phyloP scores from a whole-genome alignment of 2,329 filamentous ascomycete genomes.

The Verticillium tricorpus region DNA sequence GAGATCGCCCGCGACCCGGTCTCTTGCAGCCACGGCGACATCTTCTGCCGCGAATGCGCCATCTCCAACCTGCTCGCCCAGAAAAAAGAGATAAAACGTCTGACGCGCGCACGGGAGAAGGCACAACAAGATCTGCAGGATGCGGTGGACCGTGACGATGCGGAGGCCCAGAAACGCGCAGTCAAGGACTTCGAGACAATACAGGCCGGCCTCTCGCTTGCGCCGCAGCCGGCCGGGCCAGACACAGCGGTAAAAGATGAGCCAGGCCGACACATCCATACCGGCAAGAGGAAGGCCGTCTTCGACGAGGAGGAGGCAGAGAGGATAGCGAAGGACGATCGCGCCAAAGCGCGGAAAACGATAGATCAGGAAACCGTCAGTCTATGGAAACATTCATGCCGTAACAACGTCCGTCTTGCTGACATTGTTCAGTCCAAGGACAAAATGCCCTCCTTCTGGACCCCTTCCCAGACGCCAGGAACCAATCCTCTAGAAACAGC shows the following conservation, averaged over 20 bases:
- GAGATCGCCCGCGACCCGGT: conserved; percentile 77
- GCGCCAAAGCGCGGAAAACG: conserved; percentile 62
- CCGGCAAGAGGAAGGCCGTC: conserved; percentile 71
- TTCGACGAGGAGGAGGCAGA: conserved; percentile 73
- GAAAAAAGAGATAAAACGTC: conserved; percentile 82
- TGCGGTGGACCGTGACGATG: conserved; percentile 55
- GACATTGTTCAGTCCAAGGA: conserved; percentile 8
- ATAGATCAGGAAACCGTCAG: conserved; percentile 68
- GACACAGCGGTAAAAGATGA: not conserved
- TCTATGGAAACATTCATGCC: not conserved
- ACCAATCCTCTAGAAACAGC: conserved; percentile 22
- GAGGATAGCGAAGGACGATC: conserved; percentile 65
- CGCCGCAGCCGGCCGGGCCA: not conserved
- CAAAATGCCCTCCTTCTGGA: conserved; percentile 83
- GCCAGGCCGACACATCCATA: not conserved
- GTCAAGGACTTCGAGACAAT: conserved; percentile 80
- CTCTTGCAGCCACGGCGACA: conserved; percentile 75
- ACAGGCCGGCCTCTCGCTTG: conserved; percentile 62
- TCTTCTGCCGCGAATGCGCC: conserved; percentile 95
- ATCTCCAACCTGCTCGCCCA: conserved; percentile 87
- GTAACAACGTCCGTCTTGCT: not conserved
- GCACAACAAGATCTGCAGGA: conserved; percentile 59
- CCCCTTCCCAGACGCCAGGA: conserved; percentile 73
- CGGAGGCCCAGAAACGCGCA: conserved; percentile 65
- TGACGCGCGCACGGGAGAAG: conserved; percentile 62